These are phyloP conservation scores for Clarireedia monteithiana DNA, from an alignment of 2,329 filamentous ascomycete genomes.

Conservation along the genomic window DNA sequence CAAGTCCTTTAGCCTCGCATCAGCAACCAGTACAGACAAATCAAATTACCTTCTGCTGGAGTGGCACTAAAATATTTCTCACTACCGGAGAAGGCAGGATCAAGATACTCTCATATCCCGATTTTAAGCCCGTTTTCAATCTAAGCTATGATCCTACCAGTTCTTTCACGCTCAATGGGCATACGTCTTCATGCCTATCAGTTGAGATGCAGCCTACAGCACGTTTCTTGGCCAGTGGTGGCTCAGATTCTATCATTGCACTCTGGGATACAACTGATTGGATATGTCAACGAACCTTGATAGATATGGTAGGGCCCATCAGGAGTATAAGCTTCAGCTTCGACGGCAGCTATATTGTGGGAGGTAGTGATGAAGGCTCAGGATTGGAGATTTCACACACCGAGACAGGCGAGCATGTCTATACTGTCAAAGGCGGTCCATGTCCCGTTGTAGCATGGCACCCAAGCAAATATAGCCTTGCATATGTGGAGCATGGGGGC, in stretches of 20 bases:
- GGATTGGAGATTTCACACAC: constrained; percentile 64
- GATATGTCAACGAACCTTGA: constrained; percentile 66
- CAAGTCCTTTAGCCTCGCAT: constrained; percentile 48
- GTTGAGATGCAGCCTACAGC: constrained; percentile 64
- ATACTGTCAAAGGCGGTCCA: constrained; percentile 61
- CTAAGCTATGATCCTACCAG: constrained; percentile 40
- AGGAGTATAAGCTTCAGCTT: constrained; percentile 67
- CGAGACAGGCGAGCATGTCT: constrained; percentile 65
- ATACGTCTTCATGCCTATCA: constrained; percentile 64
- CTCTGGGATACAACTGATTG: constrained; percentile 74
- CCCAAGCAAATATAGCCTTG: constrained; percentile 64
- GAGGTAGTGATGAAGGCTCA: constrained; percentile 64
- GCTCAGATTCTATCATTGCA: constrained; percentile 66
- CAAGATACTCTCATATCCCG: constrained; percentile 62
- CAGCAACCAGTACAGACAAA: constrained; percentile 60
- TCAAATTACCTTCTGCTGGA: constrained; percentile 67
- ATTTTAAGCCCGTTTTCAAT: constrained; percentile 47
- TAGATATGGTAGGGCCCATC: constrained; percentile 61
- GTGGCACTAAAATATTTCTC: constrained; percentile 61
- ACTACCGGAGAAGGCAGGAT: constrained; percentile 65
- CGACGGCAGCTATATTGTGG: constrained; percentile 67
- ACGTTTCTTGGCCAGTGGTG: constrained; percentile 65
- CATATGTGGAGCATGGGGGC: constrained; percentile 57
- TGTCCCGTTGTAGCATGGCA: constrained; percentile 68
- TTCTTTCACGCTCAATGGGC: constrained; percentile 56